Evolutionary conservation across 75 land plant genomes (phyloP), one percentile per base, ranked within the genome.

Genomic region (Cunninghamia lanceolata): DNA sequence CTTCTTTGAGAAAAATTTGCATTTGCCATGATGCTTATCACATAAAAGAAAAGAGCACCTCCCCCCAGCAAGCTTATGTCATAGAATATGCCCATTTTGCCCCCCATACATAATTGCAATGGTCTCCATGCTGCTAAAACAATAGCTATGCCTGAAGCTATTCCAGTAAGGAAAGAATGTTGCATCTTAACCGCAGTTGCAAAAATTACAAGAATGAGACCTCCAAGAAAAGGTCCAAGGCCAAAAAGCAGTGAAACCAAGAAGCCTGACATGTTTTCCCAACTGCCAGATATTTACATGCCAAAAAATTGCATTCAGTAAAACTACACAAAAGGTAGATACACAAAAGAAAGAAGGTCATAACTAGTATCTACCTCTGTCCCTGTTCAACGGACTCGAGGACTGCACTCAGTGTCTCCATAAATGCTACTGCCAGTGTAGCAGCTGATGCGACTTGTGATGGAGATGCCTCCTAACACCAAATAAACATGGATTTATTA

Each of bases 381-480:
- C 83, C 90, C 82, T 91, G 86, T 73, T 89, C 95, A 82, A 91
- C 88, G 82, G 43, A 86, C 77, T 93, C 92, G 40, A 98, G 89
- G 46, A 96, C 86, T 56, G 94, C 85, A 84, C 99, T 88, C 0
- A 98, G 92, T 80, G 92, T 91, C 90, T 92, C 97, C 99, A 98
- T 98, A 86, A 96, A 95, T 14, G 99, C 97, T 47, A 98, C 97
- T 85, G 99, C 86, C 34, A 96, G 53, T 17, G 96, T 96, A 80
- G 99, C 99, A 14, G 99, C 94, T 39, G 99, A 91, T 52, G 99
- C 99, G 83, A 98, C 99, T 84, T 95, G 96, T 15, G 96, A 92
- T 70, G 97, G 90, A 45, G 89, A 84, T 14, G 99, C 99, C 87
- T 98, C 99, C 96, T 96, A 56, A 16, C 84, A 82, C 25, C 38